A percentile compares a stretch with the other conserved stretches of the same genome.
Conservation (phyloP, 176 grass and related monocot genomes). For the Themeda triandra region DNA sequence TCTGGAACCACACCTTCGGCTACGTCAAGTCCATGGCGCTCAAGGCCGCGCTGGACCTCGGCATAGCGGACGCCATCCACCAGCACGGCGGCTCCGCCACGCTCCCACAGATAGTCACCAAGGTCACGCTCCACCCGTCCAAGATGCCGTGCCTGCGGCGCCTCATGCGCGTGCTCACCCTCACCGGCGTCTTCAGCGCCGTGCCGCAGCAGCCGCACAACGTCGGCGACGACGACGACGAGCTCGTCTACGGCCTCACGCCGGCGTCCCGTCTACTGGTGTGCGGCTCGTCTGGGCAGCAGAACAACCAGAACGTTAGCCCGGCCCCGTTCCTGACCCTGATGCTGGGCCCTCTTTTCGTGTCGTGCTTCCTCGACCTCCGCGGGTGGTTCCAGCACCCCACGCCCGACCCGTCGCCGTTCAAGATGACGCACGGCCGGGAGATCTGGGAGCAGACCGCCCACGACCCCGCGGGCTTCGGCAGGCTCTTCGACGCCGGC, state of each 20-base stretch:
- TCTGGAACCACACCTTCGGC: constrained; percentile 1
- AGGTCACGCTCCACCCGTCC: neutral
- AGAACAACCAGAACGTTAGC: neutral
- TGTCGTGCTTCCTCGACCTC: neutral
- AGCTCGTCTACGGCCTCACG: neutral
- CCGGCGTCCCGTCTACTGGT: constrained; percentile 15
- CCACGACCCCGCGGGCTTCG: neutral
- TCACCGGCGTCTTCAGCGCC: neutral
- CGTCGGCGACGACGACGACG: too few relatives aligned
- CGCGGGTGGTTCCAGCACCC: constrained; percentile 20
- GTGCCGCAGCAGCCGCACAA: neutral
- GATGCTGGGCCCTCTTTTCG: neutral
- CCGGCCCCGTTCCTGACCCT: neutral
- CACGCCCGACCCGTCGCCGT: neutral
- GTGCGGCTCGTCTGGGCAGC: neutral
- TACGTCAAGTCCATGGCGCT: constrained; percentile 20
- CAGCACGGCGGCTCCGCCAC: neutral
- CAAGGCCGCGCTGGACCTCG: neutral
- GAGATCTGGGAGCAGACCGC: constrained; percentile 12
- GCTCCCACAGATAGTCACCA: neutral
- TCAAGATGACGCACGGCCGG: neutral
- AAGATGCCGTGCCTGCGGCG: neutral
- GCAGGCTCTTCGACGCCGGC: constrained; percentile 17
- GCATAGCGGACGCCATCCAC: constrained; percentile 15
- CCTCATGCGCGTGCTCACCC: neutral